These are phyloP conservation scores for Corrigiola litoralis DNA, from an alignment of 179 eudicot species.

Conservation along the genomic window DNA sequence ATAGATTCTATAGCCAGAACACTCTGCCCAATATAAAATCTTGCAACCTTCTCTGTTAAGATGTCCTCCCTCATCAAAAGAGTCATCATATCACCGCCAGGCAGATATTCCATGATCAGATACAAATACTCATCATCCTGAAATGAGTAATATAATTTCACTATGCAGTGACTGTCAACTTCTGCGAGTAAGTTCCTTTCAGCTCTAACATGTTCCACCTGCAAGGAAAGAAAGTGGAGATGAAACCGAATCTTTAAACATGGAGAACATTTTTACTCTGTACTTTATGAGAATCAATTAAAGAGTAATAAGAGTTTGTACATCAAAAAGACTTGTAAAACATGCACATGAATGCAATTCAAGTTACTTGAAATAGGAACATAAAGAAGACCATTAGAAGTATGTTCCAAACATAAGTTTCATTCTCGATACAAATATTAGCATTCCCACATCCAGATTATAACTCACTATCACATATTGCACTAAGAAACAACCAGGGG, in stretches of 20 bases:
- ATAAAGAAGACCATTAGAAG: background rate
- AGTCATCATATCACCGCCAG: conserved; percentile 99
- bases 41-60: conserved; percentile 77
- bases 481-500: conserved; percentile 3
- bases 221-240: conserved; percentile 12
- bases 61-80: conserved; percentile 93
- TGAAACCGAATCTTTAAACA: conserved; percentile 7
- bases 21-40: conserved; percentile 91
- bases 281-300: too few relatives aligned
- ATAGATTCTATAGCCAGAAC: conserved; percentile 94
- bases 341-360: too few relatives aligned
- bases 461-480: background rate
- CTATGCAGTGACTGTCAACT: conserved; percentile 94
- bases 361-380: too few relatives aligned
- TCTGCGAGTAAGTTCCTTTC: conserved; percentile 95
- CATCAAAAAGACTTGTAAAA: background rate
- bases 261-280: background rate
- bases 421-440: background rate
- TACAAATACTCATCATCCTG: conserved; percentile 92
- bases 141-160: conserved; percentile 86
- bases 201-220: conserved; percentile 98
- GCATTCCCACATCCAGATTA: background rate
- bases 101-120: conserved; percentile 85
- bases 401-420: background rate
- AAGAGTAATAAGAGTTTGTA: too few relatives aligned